Percentiles rank a stretch among this genome's conserved stretches.
phyloP scores from a whole-genome alignment of 257 asterid species.

The Ehretia macrophylla region DNA sequence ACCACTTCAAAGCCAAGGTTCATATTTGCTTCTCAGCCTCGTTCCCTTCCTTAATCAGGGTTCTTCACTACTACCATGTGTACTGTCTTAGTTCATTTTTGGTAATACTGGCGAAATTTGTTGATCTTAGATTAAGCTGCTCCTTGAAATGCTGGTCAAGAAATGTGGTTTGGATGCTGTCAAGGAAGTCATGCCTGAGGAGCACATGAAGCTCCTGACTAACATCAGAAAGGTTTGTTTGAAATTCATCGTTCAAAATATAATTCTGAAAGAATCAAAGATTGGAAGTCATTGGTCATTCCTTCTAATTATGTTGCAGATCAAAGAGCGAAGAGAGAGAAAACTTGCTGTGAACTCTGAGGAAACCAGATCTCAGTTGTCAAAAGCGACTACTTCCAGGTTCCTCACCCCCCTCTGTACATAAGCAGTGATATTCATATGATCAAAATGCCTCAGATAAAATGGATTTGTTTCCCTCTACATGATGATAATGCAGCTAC shows the following conservation, averaged over 20 bases:
- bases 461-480: too few relatives aligned
- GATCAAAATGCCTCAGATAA: too few relatives aligned
- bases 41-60: conserved; percentile 6
- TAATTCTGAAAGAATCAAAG: background rate
- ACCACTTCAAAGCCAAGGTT: conserved; percentile 92
- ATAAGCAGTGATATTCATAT: background rate
- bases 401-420: conserved; percentile 17
- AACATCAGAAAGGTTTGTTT: conserved; percentile 81
- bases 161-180: conserved; percentile 95
- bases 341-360: conserved; percentile 41
- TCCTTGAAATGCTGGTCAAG: conserved; percentile 91
- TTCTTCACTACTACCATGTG: background rate
- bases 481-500: too few relatives aligned
- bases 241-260: conserved; percentile 1
- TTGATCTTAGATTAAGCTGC: conserved; percentile 61
- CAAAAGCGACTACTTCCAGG: conserved; percentile 94
- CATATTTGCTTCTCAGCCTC: conserved; percentile 14
- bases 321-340: conserved; percentile 75
- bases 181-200: conserved; percentile 87
- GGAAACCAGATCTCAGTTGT: conserved; percentile 52
- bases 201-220: conserved; percentile 87
- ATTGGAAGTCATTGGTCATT: background rate
- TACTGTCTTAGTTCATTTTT: background rate
- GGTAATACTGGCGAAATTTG: background rate
- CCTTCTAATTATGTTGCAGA: conserved; percentile 39